Conservation (phyloP, 805 yeast genomes). For the Candida coquimbonensis region DNA sequence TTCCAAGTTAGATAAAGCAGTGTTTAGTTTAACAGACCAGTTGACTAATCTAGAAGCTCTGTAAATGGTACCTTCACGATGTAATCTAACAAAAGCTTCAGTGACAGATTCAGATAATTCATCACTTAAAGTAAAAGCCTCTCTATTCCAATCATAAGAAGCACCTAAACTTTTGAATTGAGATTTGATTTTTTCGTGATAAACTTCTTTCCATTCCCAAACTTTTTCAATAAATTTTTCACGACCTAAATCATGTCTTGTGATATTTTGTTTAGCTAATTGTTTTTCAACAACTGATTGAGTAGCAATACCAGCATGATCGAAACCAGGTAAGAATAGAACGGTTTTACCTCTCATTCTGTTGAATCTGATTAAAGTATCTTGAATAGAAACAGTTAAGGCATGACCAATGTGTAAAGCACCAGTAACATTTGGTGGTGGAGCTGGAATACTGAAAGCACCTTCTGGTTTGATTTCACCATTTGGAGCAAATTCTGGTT, state of each 20-base stretch:
- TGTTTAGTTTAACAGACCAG: constrained; percentile 93
- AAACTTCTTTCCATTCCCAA: constrained; percentile 98
- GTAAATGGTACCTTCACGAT: constrained; percentile 92
- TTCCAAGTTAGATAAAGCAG: constrained; percentile 93
- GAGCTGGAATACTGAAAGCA: constrained; percentile 87
- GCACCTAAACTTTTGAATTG: constrained; percentile 90
- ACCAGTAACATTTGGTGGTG: constrained; percentile 99
- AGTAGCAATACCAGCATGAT: constrained; percentile 98
- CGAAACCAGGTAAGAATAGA: constrained; percentile 91
- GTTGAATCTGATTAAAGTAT: constrained; percentile 84
- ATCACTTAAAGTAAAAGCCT: constrained; percentile 88
- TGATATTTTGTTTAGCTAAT: constrained; percentile 71
- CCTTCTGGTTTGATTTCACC: constrained; percentile 82
- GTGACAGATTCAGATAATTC: constrained; percentile 70
- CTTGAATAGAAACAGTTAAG: constrained; percentile 90
- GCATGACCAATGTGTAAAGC: constrained; percentile 99
- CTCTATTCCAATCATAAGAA: constrained; percentile 93
- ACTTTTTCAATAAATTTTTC: constrained; percentile 82
- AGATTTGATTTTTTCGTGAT: constrained; percentile 75
- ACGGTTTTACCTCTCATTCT: constrained; percentile 97
- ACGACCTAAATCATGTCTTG: constrained; percentile 94
- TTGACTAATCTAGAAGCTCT: constrained; percentile 90
- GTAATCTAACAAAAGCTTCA: constrained; percentile 86
- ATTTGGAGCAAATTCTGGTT: constrained; percentile 72
- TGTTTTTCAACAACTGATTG: constrained; percentile 97